These are phyloP conservation scores for Moesziomyces globuligerus DNA, from an alignment of 1,284 basidiomycete genomes.

Conservation along the genomic window DNA sequence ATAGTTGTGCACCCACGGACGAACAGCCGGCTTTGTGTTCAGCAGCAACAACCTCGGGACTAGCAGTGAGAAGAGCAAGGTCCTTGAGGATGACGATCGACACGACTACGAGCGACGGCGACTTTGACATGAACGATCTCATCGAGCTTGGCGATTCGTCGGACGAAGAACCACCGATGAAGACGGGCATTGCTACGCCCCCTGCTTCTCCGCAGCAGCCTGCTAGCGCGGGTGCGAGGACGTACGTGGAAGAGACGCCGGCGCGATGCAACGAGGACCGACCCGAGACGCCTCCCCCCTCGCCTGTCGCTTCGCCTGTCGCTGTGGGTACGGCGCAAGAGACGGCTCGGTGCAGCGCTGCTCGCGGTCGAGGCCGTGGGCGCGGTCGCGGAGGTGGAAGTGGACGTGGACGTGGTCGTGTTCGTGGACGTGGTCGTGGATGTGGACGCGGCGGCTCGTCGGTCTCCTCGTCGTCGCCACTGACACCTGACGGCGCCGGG, in stretches of 20 bases:
- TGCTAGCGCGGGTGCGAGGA: no score
- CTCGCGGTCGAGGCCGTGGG: constrained; percentile 11
- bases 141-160: constrained; percentile 12
- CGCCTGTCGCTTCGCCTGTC: no score
- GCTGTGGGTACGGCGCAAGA: constrained; percentile 1
- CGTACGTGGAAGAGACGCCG: neutral
- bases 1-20: no score
- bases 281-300: no score
- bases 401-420: constrained; percentile 8
- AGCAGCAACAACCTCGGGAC: no score
- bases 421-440: constrained; percentile 5
- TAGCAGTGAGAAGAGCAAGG: no score
- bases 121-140: constrained; percentile 12
- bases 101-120: constrained; percentile 9
- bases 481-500: no score
- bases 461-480: no score
- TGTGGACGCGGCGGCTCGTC: constrained; percentile 1
- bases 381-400: constrained; percentile 3
- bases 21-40: no score
- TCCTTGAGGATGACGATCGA: no score
- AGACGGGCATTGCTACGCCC: no score
- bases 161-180: constrained; percentile 15
- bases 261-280: neutral
- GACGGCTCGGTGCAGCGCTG: neutral
- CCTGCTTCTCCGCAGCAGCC: no score